These are phyloP conservation scores for Vitis labrusca DNA, from an alignment of 164 flowering plant species.

Conservation along the genomic window DNA sequence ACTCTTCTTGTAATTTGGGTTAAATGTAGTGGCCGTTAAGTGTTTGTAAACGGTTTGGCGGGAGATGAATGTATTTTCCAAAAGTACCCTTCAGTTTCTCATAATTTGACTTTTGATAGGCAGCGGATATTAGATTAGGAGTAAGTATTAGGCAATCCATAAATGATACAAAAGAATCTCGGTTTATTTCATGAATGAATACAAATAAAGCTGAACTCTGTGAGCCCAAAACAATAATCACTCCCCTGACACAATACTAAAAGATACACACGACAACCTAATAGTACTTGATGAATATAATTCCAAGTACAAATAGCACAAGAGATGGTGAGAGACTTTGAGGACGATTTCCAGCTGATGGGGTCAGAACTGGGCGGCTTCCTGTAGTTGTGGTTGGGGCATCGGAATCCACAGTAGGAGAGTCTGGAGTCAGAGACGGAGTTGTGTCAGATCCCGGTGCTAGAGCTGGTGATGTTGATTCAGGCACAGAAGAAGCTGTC, in stretches of 20 bases:
- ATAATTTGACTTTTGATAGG: not conserved
- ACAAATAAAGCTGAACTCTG: not conserved
- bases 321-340: conserved; percentile 27
- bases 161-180: not conserved
- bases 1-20: not conserved
- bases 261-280: conserved; percentile 6
- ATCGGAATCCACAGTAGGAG: conserved; percentile 25
- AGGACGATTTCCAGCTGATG: conserved; percentile 42
- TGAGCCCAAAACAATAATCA: not conserved
- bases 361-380: conserved; percentile 43
- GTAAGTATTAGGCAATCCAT: too few species aligned
- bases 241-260: conserved; percentile 3
- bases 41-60: conserved; percentile 1
- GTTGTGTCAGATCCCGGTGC: conserved; percentile 47
- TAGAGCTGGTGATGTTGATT: conserved; percentile 31
- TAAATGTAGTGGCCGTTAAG: not conserved
- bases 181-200: not conserved
- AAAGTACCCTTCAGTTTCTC: not conserved
- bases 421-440: conserved; percentile 38
- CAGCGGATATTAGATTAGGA: too few species aligned
- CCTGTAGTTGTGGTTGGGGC: conserved; percentile 35
- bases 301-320: conserved; percentile 34
- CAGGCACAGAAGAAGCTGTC: conserved; percentile 37
- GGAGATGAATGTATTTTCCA: not conserved
- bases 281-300: conserved; percentile 26